Evolutionary conservation across 768 basidiomycete species (phyloP), one percentile per base, ranked within the genome.

Genomic region (Coprinellus micaceus): DNA sequence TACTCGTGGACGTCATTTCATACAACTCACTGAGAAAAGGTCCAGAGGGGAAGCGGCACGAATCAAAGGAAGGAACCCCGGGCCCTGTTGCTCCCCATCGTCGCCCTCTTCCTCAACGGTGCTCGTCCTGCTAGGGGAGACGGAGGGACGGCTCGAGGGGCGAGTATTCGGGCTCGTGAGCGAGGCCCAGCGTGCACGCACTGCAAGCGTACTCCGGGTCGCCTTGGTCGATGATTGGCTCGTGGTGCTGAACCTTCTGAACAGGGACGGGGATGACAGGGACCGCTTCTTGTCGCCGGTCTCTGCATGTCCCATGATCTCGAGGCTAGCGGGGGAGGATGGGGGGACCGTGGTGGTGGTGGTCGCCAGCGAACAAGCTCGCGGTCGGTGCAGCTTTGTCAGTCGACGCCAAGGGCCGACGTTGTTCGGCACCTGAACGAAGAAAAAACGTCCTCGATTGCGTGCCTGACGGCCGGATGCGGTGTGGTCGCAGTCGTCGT

Each of bases 41-140:
- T 44, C 41, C 4, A 59, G 19, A 11, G 58, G 58, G 6, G 54
- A 60, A 26, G 36, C 40, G 17, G 47, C 53, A 24, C 58, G 54
- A 6, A 59, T 46, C 9, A 59, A 24, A 5, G 58, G 58, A 13
- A 59, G 47, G 25, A 37, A 50, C 4, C 43, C 37, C 37, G 51
- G 51, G 36, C 25, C 19, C 19, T 40, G 29, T 2, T n/a, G n/a
- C n/a, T 55, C 37, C 17, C 41, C 39, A 15, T 44, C 41, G 41
- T 44, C 21, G 41, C 19, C 13, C 21, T 22, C 41, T 7, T 44
- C 41, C 11, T 9, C 41, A 22, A 6, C 13, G 9, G 41, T 9
- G 21, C 9, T 44, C 7, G 41, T 44, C 10, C 21, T 44, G 41
- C 7, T 44, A 7, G 10, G 6, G 10, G 21, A 44, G 21, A 9